These are phyloP conservation scores for Pleurotus sapidus DNA, from an alignment of 768 basidiomycete species.

Conservation along the genomic window DNA sequence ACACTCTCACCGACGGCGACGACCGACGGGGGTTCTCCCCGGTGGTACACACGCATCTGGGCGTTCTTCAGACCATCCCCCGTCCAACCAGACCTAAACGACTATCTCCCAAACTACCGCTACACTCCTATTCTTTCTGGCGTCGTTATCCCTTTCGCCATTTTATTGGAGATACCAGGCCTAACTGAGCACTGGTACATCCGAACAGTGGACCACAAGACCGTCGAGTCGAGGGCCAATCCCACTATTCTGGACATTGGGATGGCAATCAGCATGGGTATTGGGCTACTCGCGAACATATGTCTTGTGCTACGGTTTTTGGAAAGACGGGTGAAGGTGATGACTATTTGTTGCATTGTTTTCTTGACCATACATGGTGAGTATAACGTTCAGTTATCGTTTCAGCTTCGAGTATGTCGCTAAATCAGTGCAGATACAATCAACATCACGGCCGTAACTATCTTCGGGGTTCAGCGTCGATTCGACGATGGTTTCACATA, in stretches of 20 bases:
- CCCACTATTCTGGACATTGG: conserved; percentile 57
- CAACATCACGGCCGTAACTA: conserved; percentile 55
- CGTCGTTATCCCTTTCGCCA: conserved; percentile 69
- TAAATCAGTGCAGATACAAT: conserved; percentile 52
- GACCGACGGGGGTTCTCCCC: not conserved
- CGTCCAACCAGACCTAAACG: conserved; percentile 18
- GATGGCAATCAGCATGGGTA: conserved; percentile 63
- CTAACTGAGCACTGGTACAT: conserved; percentile 77
- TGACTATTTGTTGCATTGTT: conserved; percentile 62
- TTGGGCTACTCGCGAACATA: conserved; percentile 64
- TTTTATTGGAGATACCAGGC: conserved; percentile 81
- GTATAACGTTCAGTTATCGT: conserved; percentile 13
- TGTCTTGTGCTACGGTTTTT: conserved; percentile 70
- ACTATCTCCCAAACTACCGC: conserved; percentile 57
- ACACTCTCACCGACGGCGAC: not conserved
- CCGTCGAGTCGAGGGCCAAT: conserved; percentile 50
- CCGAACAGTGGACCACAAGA: conserved; percentile 42
- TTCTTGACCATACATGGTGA: conserved; percentile 70
- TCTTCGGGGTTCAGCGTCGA: conserved; percentile 63
- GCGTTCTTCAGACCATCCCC: conserved; percentile 20
- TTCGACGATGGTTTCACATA: conserved; percentile 69
- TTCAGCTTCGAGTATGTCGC: not conserved
- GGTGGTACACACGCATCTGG: conserved; percentile 13
- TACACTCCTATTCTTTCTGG: conserved; percentile 65
- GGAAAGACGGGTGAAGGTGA: conserved; percentile 59